Evolutionary conservation across 2,329 filamentous ascomycete species (phyloP).

Genomic region (Botrytis squamosa): DNA sequence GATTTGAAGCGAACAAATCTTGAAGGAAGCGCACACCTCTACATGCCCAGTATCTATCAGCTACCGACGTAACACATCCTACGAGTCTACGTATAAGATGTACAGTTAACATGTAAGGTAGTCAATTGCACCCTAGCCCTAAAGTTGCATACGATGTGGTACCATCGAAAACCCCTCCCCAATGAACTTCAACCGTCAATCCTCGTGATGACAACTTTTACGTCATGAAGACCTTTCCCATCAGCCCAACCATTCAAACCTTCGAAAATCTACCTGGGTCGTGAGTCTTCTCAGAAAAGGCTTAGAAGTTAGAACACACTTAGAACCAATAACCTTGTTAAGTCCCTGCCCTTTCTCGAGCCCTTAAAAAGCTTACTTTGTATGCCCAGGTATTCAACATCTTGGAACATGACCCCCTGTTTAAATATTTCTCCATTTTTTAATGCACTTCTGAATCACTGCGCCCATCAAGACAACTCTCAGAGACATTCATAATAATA

Average conservation of each 20-base stretch:
- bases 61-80: not conserved
- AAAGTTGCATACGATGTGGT: not conserved
- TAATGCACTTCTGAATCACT: conserved; percentile 10
- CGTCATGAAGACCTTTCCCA: not conserved
- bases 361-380: not conserved
- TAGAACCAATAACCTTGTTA: not conserved
- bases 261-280: not conserved
- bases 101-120: not conserved
- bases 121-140: not conserved
- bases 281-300: not conserved
- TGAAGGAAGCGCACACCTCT: not conserved
- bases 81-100: not conserved
- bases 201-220: conserved; percentile 11
- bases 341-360: not conserved
- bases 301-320: not conserved
- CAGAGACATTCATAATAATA: not conserved
- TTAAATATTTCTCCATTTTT: conserved; percentile 4
- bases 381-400: not conserved
- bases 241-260: not conserved
- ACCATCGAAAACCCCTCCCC: not conserved
- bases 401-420: not conserved
- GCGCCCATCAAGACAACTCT: too few relatives aligned
- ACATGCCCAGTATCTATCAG: not conserved
- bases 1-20: not conserved
- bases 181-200: not conserved